Conservation (phyloP, 1,139 yeast species). For the Protomyces macrosporus region DNA sequence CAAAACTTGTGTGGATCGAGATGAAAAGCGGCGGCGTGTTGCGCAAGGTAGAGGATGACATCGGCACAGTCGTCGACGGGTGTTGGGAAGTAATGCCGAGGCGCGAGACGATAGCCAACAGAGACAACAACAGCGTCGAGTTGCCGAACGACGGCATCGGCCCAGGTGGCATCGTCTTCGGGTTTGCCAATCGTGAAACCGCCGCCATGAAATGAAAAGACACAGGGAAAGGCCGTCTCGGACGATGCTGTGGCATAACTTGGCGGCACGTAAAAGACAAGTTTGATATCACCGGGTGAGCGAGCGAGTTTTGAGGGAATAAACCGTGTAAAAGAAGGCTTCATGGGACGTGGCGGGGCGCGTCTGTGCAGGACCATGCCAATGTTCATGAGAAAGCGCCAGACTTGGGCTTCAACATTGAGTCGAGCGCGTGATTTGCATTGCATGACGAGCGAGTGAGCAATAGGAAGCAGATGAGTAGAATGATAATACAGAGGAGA, state of each 20-base stretch:
- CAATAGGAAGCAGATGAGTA: not conserved
- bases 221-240: conserved; percentile 34
- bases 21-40: not conserved
- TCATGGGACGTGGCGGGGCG: conserved; percentile 15
- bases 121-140: conserved; percentile 38
- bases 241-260: not conserved
- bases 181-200: conserved; percentile 40
- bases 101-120: conserved; percentile 44
- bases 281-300: not conserved
- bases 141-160: conserved; percentile 29
- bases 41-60: conserved; percentile 6
- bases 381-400: conserved; percentile 14
- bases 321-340: not conserved
- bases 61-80: conserved; percentile 43
- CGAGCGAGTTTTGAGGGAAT: not conserved
- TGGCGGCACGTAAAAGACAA: conserved; percentile 11
- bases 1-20: not conserved
- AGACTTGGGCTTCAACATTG: not conserved
- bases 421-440: not conserved
- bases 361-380: conserved; percentile 7
- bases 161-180: conserved; percentile 36
- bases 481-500: too few species aligned
- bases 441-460: not conserved
- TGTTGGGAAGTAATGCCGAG: conserved; percentile 48
- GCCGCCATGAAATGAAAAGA: conserved; percentile 41